These are phyloP conservation scores for Pelargonium australe DNA, from an alignment of 441 rosid species.

Conservation along the genomic window DNA sequence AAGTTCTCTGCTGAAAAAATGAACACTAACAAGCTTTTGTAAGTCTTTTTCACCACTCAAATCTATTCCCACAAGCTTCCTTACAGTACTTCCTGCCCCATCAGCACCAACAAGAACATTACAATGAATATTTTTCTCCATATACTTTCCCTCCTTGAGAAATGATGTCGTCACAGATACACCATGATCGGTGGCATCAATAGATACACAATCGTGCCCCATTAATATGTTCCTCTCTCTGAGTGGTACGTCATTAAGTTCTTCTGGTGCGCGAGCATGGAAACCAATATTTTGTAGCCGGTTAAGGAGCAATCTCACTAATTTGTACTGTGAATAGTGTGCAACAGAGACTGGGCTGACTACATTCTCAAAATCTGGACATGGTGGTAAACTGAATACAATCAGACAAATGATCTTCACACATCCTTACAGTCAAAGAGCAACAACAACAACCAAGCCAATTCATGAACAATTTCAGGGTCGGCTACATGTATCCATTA, in stretches of 20 bases:
- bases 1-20: conserved; percentile 73
- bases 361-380: conserved; percentile 66
- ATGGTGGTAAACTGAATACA: conserved; percentile 1
- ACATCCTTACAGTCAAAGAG: background rate
- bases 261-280: conserved; percentile 29
- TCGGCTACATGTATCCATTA: too few relatives aligned
- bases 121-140: conserved; percentile 50
- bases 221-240: conserved; percentile 48
- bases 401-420: background rate
- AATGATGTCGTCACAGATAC: conserved; percentile 53
- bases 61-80: conserved; percentile 58
- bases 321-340: conserved; percentile 83
- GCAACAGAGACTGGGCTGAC: conserved; percentile 86
- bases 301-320: conserved; percentile 53
- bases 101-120: conserved; percentile 71
- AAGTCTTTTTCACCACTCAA: conserved; percentile 72
- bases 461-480: too few relatives aligned
- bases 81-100: conserved; percentile 79
- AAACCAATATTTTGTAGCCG: conserved; percentile 53
- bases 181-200: conserved; percentile 37
- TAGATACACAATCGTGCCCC: conserved; percentile 76
- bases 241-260: conserved; percentile 23
- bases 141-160: conserved; percentile 40
- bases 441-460: background rate
- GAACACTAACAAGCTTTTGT: conserved; percentile 85